Conservation (phyloP, 768 basidiomycete species). For the Pleurotus giganteus region DNA sequence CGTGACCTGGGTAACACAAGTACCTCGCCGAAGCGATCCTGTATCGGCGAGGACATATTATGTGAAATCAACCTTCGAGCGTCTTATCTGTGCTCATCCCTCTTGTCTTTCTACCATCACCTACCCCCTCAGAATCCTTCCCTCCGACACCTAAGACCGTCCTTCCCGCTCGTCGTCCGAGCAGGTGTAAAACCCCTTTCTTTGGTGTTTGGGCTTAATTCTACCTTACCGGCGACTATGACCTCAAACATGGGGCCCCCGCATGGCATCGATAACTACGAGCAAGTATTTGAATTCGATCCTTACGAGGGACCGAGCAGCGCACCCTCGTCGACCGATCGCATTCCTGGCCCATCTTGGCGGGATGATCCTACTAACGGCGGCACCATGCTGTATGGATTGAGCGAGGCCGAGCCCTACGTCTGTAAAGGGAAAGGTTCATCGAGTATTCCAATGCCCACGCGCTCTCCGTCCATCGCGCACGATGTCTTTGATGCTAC, state of each 20-base stretch:
- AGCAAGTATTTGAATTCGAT: slow-evolving; percentile 50
- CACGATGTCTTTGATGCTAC: slow-evolving; percentile 39
- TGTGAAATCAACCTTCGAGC: slow-evolving; percentile 18
- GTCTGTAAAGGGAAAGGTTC: slow-evolving; percentile 54
- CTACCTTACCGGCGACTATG: slow-evolving; percentile 20
- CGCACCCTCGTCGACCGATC: neutral
- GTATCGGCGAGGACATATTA: slow-evolving; percentile 28
- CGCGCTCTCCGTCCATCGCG: slow-evolving; percentile 29
- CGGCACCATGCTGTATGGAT: neutral
- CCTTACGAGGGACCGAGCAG: slow-evolving; percentile 33
- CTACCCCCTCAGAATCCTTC: slow-evolving; percentile 8
- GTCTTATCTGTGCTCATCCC: slow-evolving; percentile 11
- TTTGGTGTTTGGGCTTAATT: neutral
- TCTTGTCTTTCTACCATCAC: slow-evolving; percentile 12
- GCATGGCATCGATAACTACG: slow-evolving; percentile 54
- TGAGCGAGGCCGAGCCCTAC: neutral
- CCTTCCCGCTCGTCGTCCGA: neutral
- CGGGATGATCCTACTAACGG: neutral
- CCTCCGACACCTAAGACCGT: neutral
- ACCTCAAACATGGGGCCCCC: slow-evolving; percentile 24
- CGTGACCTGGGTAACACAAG: slow-evolving; percentile 23
- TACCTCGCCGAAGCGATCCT: slow-evolving; percentile 29
- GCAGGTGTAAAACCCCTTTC: neutral
- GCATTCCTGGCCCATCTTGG: neutral
- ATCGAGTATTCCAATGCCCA: slow-evolving; percentile 48